Percentiles rank a stretch among this genome's conserved stretches.
These are phyloP conservation scores for Platismatia glauca DNA, from an alignment of 495 filamentous ascomycete genomes.

Conservation along the genomic window DNA sequence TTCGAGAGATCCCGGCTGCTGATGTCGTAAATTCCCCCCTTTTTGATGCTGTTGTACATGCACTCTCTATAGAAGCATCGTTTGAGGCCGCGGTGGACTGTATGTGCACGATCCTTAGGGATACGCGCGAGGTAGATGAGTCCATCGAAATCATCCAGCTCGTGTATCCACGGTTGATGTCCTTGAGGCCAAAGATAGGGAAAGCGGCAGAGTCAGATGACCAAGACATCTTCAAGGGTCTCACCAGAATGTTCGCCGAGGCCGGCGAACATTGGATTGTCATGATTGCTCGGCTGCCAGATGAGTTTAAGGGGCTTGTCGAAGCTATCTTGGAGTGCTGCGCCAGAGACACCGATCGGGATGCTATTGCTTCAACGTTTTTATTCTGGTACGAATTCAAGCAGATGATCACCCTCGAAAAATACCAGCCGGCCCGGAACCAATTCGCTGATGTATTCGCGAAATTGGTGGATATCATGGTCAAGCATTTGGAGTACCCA, in stretches of 20 bases:
- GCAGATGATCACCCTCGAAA: constrained; percentile 83
- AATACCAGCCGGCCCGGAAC: constrained; percentile 71
- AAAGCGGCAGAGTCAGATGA: constrained; percentile 72
- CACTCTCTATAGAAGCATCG: constrained; percentile 61
- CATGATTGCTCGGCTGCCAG: constrained; percentile 73
- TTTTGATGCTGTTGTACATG: constrained; percentile 69
- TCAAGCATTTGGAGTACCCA: constrained; percentile 85
- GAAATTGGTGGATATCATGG: constrained; percentile 84
- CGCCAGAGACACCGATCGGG: constrained; percentile 73
- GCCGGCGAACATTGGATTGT: constrained; percentile 92
- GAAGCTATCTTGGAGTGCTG: constrained; percentile 86
- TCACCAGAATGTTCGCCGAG: constrained; percentile 84
- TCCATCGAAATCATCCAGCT: constrained; percentile 69
- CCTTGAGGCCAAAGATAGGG: constrained; percentile 68
- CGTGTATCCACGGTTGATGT: constrained; percentile 76
- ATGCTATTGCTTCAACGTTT: constrained; percentile 86
- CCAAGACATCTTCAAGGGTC: constrained; percentile 74
- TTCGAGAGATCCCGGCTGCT: constrained; percentile 77
- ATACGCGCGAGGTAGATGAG: constrained; percentile 82
- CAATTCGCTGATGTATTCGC: constrained; percentile 71
- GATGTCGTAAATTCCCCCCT: constrained; percentile 80
- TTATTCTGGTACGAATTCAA: constrained; percentile 98
- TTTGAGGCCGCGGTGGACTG: constrained; percentile 91
- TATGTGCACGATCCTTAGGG: constrained; percentile 78
- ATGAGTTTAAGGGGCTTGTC: constrained; percentile 75